Base-by-base conservation (phyloP, 2,329 filamentous ascomycete genomes). In the Fonsecaea nubica region DNA sequence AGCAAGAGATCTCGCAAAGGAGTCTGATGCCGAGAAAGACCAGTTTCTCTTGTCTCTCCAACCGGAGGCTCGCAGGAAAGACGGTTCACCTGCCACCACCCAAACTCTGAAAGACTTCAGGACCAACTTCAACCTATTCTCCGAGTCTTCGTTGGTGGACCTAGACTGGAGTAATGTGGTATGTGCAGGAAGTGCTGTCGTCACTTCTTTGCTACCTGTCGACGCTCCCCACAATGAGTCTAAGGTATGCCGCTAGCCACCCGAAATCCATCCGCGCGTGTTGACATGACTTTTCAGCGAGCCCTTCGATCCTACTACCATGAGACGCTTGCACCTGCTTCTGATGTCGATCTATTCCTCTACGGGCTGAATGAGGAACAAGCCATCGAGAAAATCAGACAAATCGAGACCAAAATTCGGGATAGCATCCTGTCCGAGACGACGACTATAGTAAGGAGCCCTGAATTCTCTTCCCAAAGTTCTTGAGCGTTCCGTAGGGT, bases 281-380 rank as follows among this genome's bases (percentile, higher is more conserved):
- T 38, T 60, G 36, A 59, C 57, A 38, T 32, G 15, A 2, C 10
- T 15, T 13, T 48, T 25, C 25, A 70, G 70, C 66, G 71, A 33
- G 68, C 71, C 2, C 65, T 82, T 75, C 81, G 89, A 75, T 81
- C 89, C 78, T 96, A 92, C 76, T 96, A 94, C 71, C 92, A 96
- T 74, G 87, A 93, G 74, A 87, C 88, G 67, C 86, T 94, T 69
- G 91, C 90, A 10, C 92, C 92, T 0, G 92, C 92, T 0, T 94
- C 91, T 3, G 92, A 96, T 76, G 90, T 96, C 9, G 92, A 96
- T 76, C 83, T 96, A 2, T 96, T 96, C 75, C 79, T 96, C 35
- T 94, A 95, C 73, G 92, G 89, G 0, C 82, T 96, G 68, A 89
- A 84, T 8, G 91, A 95, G 72, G 87, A 92, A 56, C 82, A 93